Percentiles rank a stretch among this genome's conserved stretches.
Conservation (phyloP, 2,329 filamentous ascomycete species). For the Nannizzia gypsea region DNA sequence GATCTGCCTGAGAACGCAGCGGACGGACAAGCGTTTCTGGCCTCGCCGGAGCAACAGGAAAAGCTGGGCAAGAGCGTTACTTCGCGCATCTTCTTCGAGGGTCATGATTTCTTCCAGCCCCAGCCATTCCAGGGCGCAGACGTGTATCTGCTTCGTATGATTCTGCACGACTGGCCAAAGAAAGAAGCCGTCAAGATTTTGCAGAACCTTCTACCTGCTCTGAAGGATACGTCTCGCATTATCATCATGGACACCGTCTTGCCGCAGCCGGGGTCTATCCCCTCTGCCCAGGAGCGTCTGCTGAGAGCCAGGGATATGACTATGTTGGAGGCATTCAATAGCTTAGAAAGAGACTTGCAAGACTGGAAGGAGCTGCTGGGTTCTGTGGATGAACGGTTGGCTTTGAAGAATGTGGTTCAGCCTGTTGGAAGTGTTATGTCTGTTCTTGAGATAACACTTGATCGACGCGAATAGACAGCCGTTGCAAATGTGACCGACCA, state of each 20-base stretch:
- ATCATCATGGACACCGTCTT: conserved; percentile 27
- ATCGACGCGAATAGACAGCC: no score
- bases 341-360: conserved; percentile 23
- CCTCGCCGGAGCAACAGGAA: background rate
- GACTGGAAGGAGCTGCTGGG: conserved; percentile 25
- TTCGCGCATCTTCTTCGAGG: conserved; percentile 19
- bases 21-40: background rate
- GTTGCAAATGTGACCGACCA: no score
- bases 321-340: conserved; percentile 29
- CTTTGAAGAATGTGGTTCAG: conserved; percentile 12
- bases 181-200: conserved; percentile 28
- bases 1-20: conserved; percentile 25
- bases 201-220: conserved; percentile 22
- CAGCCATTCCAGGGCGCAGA: conserved; percentile 17
- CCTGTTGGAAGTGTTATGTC: conserved; percentile 17
- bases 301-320: conserved; percentile 25
- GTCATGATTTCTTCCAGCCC: conserved; percentile 28
- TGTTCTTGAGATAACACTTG: conserved; percentile 3
- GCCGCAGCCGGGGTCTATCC: conserved; percentile 20
- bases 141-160: conserved; percentile 29
- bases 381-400: conserved; percentile 17
- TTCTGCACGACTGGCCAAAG: conserved; percentile 34
- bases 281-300: conserved; percentile 15
- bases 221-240: conserved; percentile 16
- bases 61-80: conserved; percentile 26